Evolutionary conservation across 164 flowering plant species (phyloP).

Genomic region (Chimonanthus salicifolius): DNA sequence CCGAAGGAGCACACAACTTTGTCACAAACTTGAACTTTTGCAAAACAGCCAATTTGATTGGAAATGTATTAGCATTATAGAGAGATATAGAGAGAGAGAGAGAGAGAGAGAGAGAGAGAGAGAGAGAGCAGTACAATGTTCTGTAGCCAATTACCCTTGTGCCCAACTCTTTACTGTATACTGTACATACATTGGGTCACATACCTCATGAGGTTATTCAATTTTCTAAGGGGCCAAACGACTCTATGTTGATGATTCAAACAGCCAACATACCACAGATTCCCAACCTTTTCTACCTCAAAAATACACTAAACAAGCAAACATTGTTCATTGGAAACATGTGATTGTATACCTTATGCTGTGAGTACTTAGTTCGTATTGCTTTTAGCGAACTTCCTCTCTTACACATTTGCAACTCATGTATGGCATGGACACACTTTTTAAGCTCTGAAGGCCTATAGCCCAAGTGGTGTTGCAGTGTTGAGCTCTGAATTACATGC

Average conservation of each 20-base stretch:
- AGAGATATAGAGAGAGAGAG: background rate
- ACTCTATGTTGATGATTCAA: background rate
- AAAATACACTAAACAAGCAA: background rate
- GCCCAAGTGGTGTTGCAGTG: slow-evolving; percentile 36
- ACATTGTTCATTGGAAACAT: background rate
- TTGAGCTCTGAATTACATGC: slow-evolving; percentile 27
- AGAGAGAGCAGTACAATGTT: background rate
- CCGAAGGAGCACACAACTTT: slow-evolving; percentile 31
- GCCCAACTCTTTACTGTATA: background rate
- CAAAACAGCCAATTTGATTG: background rate
- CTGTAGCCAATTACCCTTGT: background rate
- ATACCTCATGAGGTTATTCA: background rate
- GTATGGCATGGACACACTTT: slow-evolving; percentile 52
- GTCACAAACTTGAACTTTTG: slow-evolving; percentile 57
- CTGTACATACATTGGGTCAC: background rate
- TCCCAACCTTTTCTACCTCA: background rate
- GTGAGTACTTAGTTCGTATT: slow-evolving; percentile 56
- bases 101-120: background rate
- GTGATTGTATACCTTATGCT: slow-evolving; percentile 38
- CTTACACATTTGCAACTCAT: slow-evolving; percentile 46
- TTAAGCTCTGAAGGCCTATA: slow-evolving; percentile 56
- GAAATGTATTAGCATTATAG: background rate
- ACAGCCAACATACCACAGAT: background rate
- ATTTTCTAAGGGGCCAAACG: background rate
- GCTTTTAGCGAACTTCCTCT: slow-evolving; percentile 34